phyloP scores from a whole-genome alignment of 495 filamentous ascomycete species.

The Parathielavia hyrcaniae region DNA sequence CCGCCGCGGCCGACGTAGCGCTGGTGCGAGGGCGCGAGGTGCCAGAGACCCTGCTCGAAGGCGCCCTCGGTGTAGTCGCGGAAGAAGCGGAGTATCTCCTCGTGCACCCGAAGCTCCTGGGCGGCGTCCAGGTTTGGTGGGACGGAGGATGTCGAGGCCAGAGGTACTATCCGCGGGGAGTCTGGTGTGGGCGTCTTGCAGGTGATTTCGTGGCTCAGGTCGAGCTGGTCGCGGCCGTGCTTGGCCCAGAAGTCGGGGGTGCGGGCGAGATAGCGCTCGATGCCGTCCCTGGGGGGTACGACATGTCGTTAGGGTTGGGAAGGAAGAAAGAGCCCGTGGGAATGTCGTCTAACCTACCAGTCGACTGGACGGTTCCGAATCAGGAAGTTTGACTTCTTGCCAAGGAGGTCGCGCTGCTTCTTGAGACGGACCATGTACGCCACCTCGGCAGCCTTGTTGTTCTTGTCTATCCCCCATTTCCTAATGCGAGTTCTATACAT shows the following conservation, averaged over 20 bases:
- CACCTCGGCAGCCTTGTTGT: slow-evolving; percentile 37
- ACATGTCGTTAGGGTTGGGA: too few relatives aligned
- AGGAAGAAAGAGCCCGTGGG: neutral
- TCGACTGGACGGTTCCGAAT: slow-evolving; percentile 33
- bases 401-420: slow-evolving; percentile 28
- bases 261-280: slow-evolving; percentile 35
- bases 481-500: slow-evolving; percentile 44
- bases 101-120: slow-evolving; percentile 25
- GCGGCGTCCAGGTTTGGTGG: slow-evolving; percentile 29
- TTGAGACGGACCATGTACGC: slow-evolving; percentile 34
- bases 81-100: slow-evolving; percentile 34
- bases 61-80: slow-evolving; percentile 29
- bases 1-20: slow-evolving; percentile 20
- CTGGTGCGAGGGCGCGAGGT: slow-evolving; percentile 14
- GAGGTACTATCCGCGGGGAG: slow-evolving; percentile 8
- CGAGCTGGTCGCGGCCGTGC: slow-evolving; percentile 26
- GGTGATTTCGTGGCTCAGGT: slow-evolving; percentile 29
- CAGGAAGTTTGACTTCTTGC: slow-evolving; percentile 32
- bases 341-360: slow-evolving; percentile 5
- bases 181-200: slow-evolving; percentile 35
- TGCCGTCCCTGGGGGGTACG: slow-evolving; percentile 20
- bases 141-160: slow-evolving; percentile 14
- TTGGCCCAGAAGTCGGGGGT: slow-evolving; percentile 20
- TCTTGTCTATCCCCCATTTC: slow-evolving; percentile 43
- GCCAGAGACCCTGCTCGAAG: slow-evolving; percentile 29